A percentile compares a stretch with the other conserved stretches of the same genome.
Conservation (phyloP, 768 basidiomycete species). For the Lactarius tabidus region DNA sequence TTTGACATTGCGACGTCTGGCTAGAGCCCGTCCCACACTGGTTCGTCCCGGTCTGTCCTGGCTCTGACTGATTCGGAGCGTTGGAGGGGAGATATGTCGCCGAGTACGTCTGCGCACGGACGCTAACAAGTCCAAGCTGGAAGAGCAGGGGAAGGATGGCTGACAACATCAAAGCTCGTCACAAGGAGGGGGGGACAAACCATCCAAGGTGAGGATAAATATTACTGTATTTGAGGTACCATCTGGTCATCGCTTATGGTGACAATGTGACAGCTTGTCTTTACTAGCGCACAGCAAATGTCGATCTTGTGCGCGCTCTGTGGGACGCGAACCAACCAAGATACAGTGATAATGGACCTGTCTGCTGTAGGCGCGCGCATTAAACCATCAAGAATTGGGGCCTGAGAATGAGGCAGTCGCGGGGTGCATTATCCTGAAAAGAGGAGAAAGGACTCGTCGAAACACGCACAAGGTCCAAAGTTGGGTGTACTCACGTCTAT, state of each 20-base stretch:
- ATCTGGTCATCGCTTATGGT: not conserved
- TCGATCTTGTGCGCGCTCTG: not conserved
- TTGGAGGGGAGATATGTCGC: slow-evolving; percentile 49
- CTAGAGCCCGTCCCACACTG: slow-evolving; percentile 54
- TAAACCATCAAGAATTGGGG: not conserved
- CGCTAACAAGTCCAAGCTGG: slow-evolving; percentile 22
- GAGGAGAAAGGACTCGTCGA: not conserved
- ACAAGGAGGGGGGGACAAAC: not conserved
- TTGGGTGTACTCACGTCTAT: not conserved
- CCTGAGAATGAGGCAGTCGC: not conserved
- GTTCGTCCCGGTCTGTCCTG: slow-evolving; percentile 62
- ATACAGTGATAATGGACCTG: not conserved
- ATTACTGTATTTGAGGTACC: not conserved
- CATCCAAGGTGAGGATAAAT: not conserved
- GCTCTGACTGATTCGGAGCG: slow-evolving; percentile 45
- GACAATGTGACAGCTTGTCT: too few relatives aligned
- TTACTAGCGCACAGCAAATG: not conserved
- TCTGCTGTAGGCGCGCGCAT: not conserved
- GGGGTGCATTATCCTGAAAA: not conserved
- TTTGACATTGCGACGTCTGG: slow-evolving; percentile 64
- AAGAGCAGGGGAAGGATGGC: slow-evolving; percentile 14
- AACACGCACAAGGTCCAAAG: not conserved
- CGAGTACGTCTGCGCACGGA: slow-evolving; percentile 37
- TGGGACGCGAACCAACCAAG: not conserved
- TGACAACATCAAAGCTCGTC: slow-evolving; percentile 14